A percentile compares a stretch with the other conserved stretches of the same genome.
These are phyloP conservation scores for Cercospora zeina DNA, from an alignment of 2,329 filamentous ascomycete species.

Conservation along the genomic window DNA sequence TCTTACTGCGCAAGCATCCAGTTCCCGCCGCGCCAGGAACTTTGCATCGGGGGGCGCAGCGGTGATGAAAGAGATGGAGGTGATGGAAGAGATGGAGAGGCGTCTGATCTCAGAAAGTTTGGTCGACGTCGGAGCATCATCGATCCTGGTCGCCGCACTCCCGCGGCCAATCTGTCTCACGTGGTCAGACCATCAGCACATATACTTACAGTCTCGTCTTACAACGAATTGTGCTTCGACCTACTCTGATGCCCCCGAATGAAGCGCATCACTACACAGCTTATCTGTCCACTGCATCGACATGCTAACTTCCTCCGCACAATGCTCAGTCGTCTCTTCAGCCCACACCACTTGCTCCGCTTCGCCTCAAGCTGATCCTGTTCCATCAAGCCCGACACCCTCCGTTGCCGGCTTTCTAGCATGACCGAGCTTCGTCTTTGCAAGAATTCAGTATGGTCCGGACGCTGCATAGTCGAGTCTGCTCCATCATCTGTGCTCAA, in stretches of 20 bases:
- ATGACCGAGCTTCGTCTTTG: not conserved
- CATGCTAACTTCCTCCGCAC: not conserved
- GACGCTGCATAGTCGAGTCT: not conserved
- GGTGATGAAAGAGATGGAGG: not conserved
- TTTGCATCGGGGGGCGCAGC: not conserved
- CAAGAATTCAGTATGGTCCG: constrained; percentile 2
- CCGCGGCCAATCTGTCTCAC: constrained; percentile 4
- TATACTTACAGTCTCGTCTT: not conserved
- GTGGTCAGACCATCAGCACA: not conserved
- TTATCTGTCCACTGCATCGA: not conserved
- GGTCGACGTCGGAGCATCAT: constrained; percentile 9
- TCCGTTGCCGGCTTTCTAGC: constrained; percentile 1
- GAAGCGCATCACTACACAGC: not conserved
- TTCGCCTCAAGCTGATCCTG: constrained; percentile 3
- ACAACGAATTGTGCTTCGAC: not conserved
- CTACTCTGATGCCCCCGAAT: not conserved
- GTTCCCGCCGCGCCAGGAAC: constrained; percentile 1
- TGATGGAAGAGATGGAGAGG: not conserved
- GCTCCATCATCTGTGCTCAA: not conserved
- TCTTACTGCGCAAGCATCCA: not conserved
- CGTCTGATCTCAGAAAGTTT: constrained; percentile 6
- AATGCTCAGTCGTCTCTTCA: not conserved
- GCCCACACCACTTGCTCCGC: not conserved
- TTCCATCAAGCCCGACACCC: not conserved
- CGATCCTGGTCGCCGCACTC: constrained; percentile 2